A percentile compares a stretch with the other conserved stretches of the same genome.
These are phyloP conservation scores for Heracleum sosnowskyi DNA, from an alignment of 129 eudicot genomes.

Conservation along the genomic window DNA sequence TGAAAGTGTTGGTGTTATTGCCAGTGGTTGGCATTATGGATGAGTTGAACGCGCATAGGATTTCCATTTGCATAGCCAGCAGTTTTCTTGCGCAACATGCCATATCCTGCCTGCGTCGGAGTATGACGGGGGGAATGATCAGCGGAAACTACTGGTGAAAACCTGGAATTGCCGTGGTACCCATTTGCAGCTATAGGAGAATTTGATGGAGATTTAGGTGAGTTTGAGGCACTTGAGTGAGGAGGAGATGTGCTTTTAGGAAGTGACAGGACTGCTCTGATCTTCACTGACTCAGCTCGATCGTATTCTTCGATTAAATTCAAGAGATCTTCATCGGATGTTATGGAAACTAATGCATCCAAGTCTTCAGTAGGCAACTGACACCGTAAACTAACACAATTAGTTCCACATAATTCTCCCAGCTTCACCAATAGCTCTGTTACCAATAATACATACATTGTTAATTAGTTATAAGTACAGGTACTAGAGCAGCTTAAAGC, in stretches of 20 bases:
- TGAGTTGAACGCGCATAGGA: conserved; percentile 32
- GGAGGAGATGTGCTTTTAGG: conserved; percentile 43
- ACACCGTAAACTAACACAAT: conserved; percentile 54
- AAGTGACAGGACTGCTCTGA: conserved; percentile 60
- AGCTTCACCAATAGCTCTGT: conserved; percentile 69
- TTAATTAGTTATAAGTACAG: neutral
- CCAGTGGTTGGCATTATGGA: conserved; percentile 60
- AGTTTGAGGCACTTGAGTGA: conserved; percentile 32
- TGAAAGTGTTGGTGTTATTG: conserved; percentile 26
- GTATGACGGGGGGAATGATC: conserved; percentile 16
- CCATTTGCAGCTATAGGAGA: conserved; percentile 15
- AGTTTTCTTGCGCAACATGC: conserved; percentile 22
- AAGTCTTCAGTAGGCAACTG: conserved; percentile 76
- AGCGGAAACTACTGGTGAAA: conserved; percentile 1
- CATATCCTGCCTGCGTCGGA: conserved; percentile 31
- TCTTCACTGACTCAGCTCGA: conserved; percentile 39
- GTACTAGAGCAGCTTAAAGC: neutral
- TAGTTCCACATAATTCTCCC: conserved; percentile 56
- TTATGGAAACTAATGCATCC: conserved; percentile 71
- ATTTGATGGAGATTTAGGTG: conserved; percentile 18
- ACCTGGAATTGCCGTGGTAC: conserved; percentile 12
- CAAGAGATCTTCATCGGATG: conserved; percentile 71
- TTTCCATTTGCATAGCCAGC: conserved; percentile 38
- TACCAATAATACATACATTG: neutral
- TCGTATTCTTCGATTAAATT: conserved; percentile 83